Base-by-base conservation (phyloP, 371 early-diverging fungal species). In the Parasitella parasitica region DNA sequence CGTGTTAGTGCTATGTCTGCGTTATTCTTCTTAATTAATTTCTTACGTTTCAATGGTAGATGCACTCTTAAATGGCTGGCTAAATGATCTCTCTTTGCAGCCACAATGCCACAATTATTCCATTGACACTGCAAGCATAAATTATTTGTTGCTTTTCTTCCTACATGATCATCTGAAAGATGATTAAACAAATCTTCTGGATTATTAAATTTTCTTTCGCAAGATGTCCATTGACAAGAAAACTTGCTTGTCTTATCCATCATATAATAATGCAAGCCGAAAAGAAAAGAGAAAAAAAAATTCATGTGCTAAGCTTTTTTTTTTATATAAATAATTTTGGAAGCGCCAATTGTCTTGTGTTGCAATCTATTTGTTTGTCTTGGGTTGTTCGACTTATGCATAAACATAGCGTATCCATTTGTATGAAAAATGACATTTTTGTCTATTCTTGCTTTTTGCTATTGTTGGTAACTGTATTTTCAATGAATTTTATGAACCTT, bases 31-130 rank as follows among this genome's bases (percentile, higher is more conserved):
- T 15, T 18, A 7, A 41, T 12, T 2, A 13, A 15, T 12, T 24
- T 39, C 67, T 60, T 77, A 54, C 95, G 96, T 80, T 94, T 95
- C 34, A 93, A 81, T 6, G 94, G 89, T 30, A 97, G 83, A 68
- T 96, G 97, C 32, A 94, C 91, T 66, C 92, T 77, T 55, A 96
- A 70, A 71, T 97, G 97, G 28, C 92, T 91, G 12, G 94, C 94
- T 34, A 96, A 88, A 73, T 97, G 97, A 73, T 97, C 97, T 60
- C 97, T 70, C 81, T 96, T 97, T 38, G 84, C 81, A 30, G 90
- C 86, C 38, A 72, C 69, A 27, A 86, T 82, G 18, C 77, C 73
- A 76, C 97, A 96, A 55, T 75, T 82, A 51, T 88, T 89, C 97
- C 97, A 97, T 37, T 86, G 82, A 72, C 97, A 97, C 43, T 75